phyloP scores from a whole-genome alignment of 305 asterid species.

The Caryopteris hybrid region DNA sequence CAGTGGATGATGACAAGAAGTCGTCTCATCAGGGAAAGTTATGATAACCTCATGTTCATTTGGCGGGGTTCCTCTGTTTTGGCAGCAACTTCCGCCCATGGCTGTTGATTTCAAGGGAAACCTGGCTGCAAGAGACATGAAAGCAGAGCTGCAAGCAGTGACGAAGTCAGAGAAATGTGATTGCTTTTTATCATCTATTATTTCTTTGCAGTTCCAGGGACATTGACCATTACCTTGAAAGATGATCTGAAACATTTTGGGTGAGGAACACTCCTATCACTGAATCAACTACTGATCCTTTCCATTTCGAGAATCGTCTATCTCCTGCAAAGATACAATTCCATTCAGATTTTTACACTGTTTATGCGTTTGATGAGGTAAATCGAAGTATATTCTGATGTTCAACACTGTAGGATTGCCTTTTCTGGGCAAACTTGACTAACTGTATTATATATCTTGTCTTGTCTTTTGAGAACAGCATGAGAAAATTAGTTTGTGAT shows the following conservation, averaged over 20 bases:
- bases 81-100: conserved; percentile 19
- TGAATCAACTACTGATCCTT: conserved; percentile 89
- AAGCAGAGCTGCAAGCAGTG: conserved; percentile 64
- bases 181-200: conserved; percentile 1
- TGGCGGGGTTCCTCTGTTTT: conserved; percentile 26
- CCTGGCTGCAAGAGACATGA: conserved; percentile 69
- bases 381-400: background rate
- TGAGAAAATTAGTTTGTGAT: background rate
- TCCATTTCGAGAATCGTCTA: conserved; percentile 78
- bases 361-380: conserved; percentile 12
- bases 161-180: background rate
- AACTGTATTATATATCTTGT: background rate
- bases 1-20: conserved; percentile 37
- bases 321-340: conserved; percentile 54
- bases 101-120: conserved; percentile 42
- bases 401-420: background rate
- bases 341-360: conserved; percentile 10
- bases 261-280: conserved; percentile 88
- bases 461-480: background rate
- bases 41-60: conserved; percentile 42
- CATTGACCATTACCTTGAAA: conserved; percentile 58
- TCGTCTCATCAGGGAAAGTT: conserved; percentile 51
- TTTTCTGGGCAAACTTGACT: background rate
- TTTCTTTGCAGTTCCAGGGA: background rate
- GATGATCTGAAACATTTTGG: conserved; percentile 87